A percentile compares a stretch with the other conserved stretches of the same genome.
These are phyloP conservation scores for Arctium lappa DNA, from an alignment of 129 eudicot genomes.

Conservation along the genomic window DNA sequence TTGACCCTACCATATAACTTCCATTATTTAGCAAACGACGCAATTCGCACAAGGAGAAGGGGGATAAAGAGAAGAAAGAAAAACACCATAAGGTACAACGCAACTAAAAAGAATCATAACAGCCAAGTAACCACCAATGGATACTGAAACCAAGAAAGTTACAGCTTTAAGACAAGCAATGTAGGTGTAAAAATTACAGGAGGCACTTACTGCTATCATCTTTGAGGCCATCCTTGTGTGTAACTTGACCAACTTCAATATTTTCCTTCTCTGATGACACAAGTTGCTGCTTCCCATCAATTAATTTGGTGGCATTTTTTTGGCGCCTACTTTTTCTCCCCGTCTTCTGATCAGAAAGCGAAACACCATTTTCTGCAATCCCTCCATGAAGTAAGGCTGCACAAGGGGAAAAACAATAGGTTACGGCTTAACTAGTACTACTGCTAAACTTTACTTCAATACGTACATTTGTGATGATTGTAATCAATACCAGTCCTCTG, in stretches of 20 bases:
- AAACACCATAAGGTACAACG: background rate
- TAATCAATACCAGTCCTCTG: conserved; percentile 25
- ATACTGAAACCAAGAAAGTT: background rate
- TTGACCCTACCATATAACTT: background rate
- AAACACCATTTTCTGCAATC: conserved; percentile 35
- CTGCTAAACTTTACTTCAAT: background rate
- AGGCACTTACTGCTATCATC: conserved; percentile 36
- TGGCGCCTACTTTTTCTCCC: conserved; percentile 62
- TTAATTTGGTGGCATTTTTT: conserved; percentile 36
- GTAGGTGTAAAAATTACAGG: background rate
- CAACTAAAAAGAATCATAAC: background rate
- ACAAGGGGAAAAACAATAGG: conserved; percentile 7
- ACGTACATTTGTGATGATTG: background rate
- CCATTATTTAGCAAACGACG: background rate
- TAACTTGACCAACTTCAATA: conserved; percentile 35
- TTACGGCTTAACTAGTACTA: background rate
- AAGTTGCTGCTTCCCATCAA: conserved; percentile 39
- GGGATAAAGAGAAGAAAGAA: background rate
- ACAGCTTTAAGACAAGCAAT: background rate
- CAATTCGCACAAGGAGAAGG: background rate
- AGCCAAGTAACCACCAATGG: background rate
- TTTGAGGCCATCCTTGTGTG: conserved; percentile 22
- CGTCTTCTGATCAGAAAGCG: conserved; percentile 38
- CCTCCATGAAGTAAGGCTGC: conserved; percentile 43
- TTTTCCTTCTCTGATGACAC: conserved; percentile 41